Evolutionary conservation across 352 stramenopile species (phyloP).

Genomic region (Pythium apleroticum): DNA sequence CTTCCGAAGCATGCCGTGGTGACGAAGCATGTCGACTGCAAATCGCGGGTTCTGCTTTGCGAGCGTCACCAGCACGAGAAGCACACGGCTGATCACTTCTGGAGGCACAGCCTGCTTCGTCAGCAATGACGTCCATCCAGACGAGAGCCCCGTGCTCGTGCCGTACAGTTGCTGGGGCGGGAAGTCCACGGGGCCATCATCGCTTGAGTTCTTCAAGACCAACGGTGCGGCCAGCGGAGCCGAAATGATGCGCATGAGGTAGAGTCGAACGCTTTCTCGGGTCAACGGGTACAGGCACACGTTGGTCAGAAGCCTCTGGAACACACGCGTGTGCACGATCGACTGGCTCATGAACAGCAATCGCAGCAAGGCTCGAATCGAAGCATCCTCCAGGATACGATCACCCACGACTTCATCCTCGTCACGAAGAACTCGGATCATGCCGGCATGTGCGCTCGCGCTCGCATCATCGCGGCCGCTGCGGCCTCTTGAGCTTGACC

Average conservation of each 20-base stretch:
- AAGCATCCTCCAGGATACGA: constrained; percentile 66
- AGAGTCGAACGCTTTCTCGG: constrained; percentile 53
- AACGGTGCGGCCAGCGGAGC: constrained; percentile 19
- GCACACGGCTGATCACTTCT: constrained; percentile 89
- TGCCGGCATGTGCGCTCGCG: constrained; percentile 39
- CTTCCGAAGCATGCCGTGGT: constrained; percentile 53
- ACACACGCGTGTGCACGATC: constrained; percentile 78
- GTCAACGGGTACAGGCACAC: constrained; percentile 81
- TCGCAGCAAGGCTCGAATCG: constrained; percentile 63
- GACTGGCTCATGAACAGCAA: constrained; percentile 83
- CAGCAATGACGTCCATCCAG: constrained; percentile 3
- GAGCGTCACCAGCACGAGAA: constrained; percentile 85
- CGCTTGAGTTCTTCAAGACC: constrained; percentile 3
- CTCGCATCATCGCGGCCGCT: constrained; percentile 29
- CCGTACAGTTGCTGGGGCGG: constrained; percentile 60
- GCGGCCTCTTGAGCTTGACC: constrained; percentile 39
- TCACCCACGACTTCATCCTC: constrained; percentile 64
- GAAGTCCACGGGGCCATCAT: constrained; percentile 48
- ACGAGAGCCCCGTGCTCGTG: constrained; percentile 27
- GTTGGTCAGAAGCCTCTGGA: constrained; percentile 77
- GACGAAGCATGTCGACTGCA: constrained; percentile 83
- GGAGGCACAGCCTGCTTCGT: constrained; percentile 51
- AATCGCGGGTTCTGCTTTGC: constrained; percentile 92
- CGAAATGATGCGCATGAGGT: constrained; percentile 64
- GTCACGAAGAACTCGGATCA: constrained; percentile 72